Conservation (phyloP, 2,329 filamentous ascomycete genomes). For the Sporothrix sp. region DNA sequence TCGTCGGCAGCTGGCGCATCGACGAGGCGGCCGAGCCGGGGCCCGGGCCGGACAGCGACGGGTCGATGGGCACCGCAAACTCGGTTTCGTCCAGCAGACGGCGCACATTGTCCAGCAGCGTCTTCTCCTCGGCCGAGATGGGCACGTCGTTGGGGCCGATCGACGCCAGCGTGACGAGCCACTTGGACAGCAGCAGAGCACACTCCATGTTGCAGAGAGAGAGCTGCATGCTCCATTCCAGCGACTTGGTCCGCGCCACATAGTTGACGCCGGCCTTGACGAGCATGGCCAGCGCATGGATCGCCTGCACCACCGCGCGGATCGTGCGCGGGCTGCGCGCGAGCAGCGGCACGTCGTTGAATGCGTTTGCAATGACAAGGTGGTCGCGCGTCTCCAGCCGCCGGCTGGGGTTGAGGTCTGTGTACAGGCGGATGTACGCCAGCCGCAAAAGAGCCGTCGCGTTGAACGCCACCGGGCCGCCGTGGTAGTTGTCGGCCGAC, state of each 20-base stretch:
- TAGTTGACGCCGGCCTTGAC: slow-evolving; percentile 55
- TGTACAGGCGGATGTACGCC: slow-evolving; percentile 56
- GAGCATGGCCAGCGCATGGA: slow-evolving; percentile 58
- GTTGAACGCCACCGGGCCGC: slow-evolving; percentile 57
- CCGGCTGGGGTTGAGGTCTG: slow-evolving; percentile 52
- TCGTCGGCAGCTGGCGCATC: slow-evolving; percentile 29
- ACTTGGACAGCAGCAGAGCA: slow-evolving; percentile 51
- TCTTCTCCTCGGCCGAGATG: slow-evolving; percentile 42
- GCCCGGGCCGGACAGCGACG: slow-evolving; percentile 31
- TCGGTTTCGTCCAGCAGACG: slow-evolving; percentile 54
- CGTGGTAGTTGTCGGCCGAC: slow-evolving; percentile 21
- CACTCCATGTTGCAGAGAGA: slow-evolving; percentile 54
- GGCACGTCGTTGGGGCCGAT: slow-evolving; percentile 41
- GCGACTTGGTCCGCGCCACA: slow-evolving; percentile 49
- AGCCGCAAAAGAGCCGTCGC: slow-evolving; percentile 50
- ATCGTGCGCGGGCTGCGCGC: slow-evolving; percentile 50
- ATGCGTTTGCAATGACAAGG: slow-evolving; percentile 48
- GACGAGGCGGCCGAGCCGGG: not conserved
- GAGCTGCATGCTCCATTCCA: slow-evolving; percentile 55
- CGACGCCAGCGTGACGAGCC: slow-evolving; percentile 46
- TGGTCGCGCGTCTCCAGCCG: slow-evolving; percentile 57
- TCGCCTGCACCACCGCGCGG: slow-evolving; percentile 55
- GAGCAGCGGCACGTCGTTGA: slow-evolving; percentile 49
- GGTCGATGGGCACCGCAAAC: slow-evolving; percentile 50
- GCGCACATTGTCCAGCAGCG: slow-evolving; percentile 45